These are phyloP conservation scores for Blastomyces gilchristii DNA, from an alignment of 2,329 filamentous ascomycete genomes.

Conservation along the genomic window DNA sequence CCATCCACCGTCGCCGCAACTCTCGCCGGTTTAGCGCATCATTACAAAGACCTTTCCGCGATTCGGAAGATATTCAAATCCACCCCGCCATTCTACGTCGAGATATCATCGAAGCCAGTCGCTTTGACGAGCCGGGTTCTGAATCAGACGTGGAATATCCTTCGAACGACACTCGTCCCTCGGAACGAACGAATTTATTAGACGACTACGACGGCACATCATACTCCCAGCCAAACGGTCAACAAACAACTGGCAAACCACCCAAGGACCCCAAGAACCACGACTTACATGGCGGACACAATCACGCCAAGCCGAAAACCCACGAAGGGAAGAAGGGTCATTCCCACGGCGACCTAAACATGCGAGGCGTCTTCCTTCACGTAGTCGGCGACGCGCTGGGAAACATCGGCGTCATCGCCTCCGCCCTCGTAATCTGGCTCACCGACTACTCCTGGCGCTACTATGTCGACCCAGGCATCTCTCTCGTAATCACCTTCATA, in stretches of 20 bases:
- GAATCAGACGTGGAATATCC: constrained; percentile 47
- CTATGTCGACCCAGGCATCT: constrained; percentile 87
- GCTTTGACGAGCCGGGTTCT: constrained; percentile 45
- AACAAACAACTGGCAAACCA: constrained; percentile 11
- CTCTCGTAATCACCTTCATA: constrained; percentile 79
- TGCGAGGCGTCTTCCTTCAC: constrained; percentile 64
- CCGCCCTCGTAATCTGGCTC: constrained; percentile 82
- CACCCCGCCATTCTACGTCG: constrained; percentile 85
- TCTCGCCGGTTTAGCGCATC: constrained; percentile 41
- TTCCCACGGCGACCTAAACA: constrained; percentile 64
- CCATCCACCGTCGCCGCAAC: constrained; percentile 19
- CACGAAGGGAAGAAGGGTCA: constrained; percentile 46
- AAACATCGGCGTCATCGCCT: constrained; percentile 42
- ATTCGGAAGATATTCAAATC: constrained; percentile 63
- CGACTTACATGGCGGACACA: constrained; percentile 58
- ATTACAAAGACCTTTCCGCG: constrained; percentile 44
- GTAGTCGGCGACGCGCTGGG: constrained; percentile 43
- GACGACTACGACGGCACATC: constrained; percentile 32
- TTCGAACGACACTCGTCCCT: constrained; percentile 41
- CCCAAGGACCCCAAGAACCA: constrained; percentile 19
- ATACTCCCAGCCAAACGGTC: constrained; percentile 26
- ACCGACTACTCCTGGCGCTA: constrained; percentile 69
- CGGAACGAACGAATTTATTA: constrained; percentile 33
- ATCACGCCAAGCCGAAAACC: constrained; percentile 63
- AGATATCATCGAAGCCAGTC: constrained; percentile 79